Evolutionary conservation across 106 monocot genomes (phyloP).

Genomic region (Ottelia alismoides): DNA sequence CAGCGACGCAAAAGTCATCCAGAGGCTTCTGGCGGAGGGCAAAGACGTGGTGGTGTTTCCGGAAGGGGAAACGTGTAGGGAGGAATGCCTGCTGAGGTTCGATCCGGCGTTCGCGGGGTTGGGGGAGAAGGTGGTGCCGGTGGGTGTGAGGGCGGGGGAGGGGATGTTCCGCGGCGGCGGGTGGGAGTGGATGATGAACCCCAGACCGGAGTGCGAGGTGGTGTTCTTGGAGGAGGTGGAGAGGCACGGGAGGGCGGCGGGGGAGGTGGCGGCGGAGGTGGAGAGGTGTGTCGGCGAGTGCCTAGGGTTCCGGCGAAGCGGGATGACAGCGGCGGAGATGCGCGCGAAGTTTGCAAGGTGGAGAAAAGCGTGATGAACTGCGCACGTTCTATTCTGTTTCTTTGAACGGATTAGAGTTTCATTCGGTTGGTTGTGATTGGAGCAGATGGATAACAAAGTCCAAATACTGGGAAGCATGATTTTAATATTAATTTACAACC

Average conservation of each 20-base stretch:
- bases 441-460: too few relatives aligned
- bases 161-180: constrained; percentile 42
- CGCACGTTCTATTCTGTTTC: too few relatives aligned
- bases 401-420: too few relatives aligned
- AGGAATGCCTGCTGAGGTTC: constrained; percentile 68
- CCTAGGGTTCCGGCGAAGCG: not conserved
- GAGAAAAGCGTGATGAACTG: too few relatives aligned
- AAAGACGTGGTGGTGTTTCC: constrained; percentile 63
- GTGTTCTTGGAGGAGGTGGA: constrained; percentile 44
- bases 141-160: constrained; percentile 36
- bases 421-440: too few relatives aligned
- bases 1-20: constrained; percentile 39
- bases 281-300: not conserved
- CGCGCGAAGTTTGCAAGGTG: too few relatives aligned
- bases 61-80: constrained; percentile 76
- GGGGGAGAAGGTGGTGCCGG: constrained; percentile 52
- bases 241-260: constrained; percentile 31
- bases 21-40: constrained; percentile 25
- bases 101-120: constrained; percentile 61
- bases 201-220: constrained; percentile 50
- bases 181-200: constrained; percentile 60
- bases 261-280: constrained; percentile 65
- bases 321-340: too few relatives aligned
- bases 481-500: too few relatives aligned
- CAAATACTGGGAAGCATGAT: too few relatives aligned